These are phyloP conservation scores for Teunomyces stri DNA, from an alignment of 805 yeast species.

Conservation along the genomic window DNA sequence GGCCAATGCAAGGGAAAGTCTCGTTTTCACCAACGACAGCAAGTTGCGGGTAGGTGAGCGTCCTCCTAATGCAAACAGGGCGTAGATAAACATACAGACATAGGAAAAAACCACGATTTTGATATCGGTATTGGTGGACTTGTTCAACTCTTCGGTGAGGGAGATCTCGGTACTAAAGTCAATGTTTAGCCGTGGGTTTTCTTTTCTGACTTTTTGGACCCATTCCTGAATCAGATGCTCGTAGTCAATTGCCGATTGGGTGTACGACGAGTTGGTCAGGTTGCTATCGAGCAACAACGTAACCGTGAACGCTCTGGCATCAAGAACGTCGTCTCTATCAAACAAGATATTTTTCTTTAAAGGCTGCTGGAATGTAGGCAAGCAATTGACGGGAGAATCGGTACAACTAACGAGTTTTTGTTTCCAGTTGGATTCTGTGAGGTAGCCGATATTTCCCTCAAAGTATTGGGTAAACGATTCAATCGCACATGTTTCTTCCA, in stretches of 20 bases:
- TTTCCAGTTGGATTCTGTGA: slow-evolving; percentile 58
- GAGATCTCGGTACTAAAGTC: slow-evolving; percentile 83
- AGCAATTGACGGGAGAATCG: slow-evolving; percentile 79
- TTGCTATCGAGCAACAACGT: slow-evolving; percentile 66
- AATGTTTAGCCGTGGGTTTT: slow-evolving; percentile 58
- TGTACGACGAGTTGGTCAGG: slow-evolving; percentile 39
- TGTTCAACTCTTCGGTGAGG: slow-evolving; percentile 77
- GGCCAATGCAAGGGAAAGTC: slow-evolving; percentile 74
- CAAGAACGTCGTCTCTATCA: slow-evolving; percentile 47
- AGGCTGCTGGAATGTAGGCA: slow-evolving; percentile 91
- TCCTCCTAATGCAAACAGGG: slow-evolving; percentile 76
- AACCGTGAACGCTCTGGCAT: slow-evolving; percentile 70
- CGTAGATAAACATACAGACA: slow-evolving; percentile 82
- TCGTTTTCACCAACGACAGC: slow-evolving; percentile 45
- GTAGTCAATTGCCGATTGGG: slow-evolving; percentile 52
- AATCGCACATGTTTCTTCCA: slow-evolving; percentile 73
- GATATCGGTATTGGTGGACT: slow-evolving; percentile 76
- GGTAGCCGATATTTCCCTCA: slow-evolving; percentile 52
- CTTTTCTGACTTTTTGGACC: slow-evolving; percentile 40
- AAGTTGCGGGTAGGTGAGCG: slow-evolving; percentile 42
- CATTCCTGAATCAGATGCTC: slow-evolving; percentile 65
- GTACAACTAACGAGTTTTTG: slow-evolving; percentile 58
- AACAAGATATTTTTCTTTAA: slow-evolving; percentile 69
- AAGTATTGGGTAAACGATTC: slow-evolving; percentile 91
- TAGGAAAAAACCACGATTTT: slow-evolving; percentile 72